These are phyloP conservation scores for Mimosa bimucronata DNA, from an alignment of 306 rosid species.

Conservation along the genomic window DNA sequence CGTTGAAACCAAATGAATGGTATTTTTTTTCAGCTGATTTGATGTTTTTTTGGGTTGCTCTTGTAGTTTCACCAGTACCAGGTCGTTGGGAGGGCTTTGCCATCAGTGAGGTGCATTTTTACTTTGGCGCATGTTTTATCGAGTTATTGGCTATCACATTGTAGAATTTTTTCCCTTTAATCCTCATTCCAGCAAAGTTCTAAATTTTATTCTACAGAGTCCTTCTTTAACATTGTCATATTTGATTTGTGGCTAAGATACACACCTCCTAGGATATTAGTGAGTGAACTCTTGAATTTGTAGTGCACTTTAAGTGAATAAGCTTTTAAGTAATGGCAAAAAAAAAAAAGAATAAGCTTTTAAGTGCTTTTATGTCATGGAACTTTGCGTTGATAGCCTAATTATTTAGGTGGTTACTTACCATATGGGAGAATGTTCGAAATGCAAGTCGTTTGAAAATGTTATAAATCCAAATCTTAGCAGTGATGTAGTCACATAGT, in stretches of 20 bases:
- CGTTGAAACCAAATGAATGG: not conserved
- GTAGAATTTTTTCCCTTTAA: not conserved
- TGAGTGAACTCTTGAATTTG: too few species aligned
- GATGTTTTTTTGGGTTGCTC: not conserved
- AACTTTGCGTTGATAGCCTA: not conserved
- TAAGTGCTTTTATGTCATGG: not conserved
- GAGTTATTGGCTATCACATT: not conserved
- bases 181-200: not conserved
- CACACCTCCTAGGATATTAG: not conserved
- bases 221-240: not conserved
- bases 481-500: constrained; percentile 69
- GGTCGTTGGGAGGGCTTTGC: constrained; percentile 95
- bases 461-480: too few species aligned
- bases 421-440: not conserved
- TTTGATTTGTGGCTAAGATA: not conserved
- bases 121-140: not conserved
- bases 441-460: not conserved
- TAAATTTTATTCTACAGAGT: not conserved
- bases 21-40: not conserved
- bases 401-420: not conserved
- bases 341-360: too few species aligned
- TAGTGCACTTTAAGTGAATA: too few species aligned
- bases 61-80: constrained; percentile 89
- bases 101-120: constrained; percentile 46
- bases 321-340: too few species aligned